Conservation (phyloP, 2,329 filamentous ascomycete species). For the Kalaharituber pfeilii region DNA sequence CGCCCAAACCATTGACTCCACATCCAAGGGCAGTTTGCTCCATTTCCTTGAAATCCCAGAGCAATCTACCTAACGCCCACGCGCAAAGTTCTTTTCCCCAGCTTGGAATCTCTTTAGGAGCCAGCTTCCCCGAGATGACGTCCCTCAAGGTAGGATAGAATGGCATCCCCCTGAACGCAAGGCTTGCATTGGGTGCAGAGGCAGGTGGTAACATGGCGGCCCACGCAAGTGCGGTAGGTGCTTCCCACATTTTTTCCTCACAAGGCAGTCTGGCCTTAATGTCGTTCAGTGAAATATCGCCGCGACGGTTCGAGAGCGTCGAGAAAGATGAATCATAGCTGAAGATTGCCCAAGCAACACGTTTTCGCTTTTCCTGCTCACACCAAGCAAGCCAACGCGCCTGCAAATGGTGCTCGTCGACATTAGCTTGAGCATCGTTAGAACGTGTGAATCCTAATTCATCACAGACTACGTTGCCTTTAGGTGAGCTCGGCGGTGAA, state of each 20-base stretch:
- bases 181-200: constrained; percentile 10
- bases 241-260: constrained; percentile 21
- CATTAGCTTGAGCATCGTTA: constrained; percentile 6
- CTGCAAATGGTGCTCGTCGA: constrained; percentile 17
- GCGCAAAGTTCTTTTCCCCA: constrained; percentile 22
- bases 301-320: constrained; percentile 21
- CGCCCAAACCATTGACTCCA: constrained; percentile 4
- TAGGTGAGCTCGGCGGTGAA: constrained; percentile 12
- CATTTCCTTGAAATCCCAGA: constrained; percentile 23
- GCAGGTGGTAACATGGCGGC: constrained; percentile 11
- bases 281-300: constrained; percentile 22
- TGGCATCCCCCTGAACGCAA: constrained; percentile 15
- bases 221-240: constrained; percentile 20
- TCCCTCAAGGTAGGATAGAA: constrained; percentile 21
- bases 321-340: constrained; percentile 22
- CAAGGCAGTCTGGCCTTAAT: constrained; percentile 21
- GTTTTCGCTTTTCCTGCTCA: constrained; percentile 20
- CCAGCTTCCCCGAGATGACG: constrained; percentile 18
- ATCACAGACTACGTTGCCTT: background rate
- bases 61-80: constrained; percentile 21
- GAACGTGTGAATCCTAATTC: constrained; percentile 10
- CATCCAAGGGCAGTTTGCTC: constrained; percentile 19
- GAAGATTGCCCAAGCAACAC: constrained; percentile 22
- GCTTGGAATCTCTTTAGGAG: constrained; percentile 18
- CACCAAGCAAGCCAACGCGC: constrained; percentile 19